phyloP scores from a whole-genome alignment of 768 basidiomycete species.

The Psilocybe sp. region DNA sequence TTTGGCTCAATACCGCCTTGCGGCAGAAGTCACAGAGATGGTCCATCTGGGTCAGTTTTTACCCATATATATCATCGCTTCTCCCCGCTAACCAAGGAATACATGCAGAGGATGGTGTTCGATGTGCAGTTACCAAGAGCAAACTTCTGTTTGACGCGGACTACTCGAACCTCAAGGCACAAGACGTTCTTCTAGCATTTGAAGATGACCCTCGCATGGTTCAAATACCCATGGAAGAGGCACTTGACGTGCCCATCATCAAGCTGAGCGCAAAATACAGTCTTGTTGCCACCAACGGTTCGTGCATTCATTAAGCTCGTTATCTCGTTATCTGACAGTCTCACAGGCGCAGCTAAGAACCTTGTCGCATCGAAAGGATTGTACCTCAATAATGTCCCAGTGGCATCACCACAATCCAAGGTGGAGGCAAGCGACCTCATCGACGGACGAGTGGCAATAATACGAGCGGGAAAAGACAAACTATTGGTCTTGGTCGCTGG shows the following conservation, averaged over 20 bases:
- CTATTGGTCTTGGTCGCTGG: slow-evolving; percentile 38
- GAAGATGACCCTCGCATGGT: slow-evolving; percentile 63
- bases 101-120: slow-evolving; percentile 33
- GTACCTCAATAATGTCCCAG: slow-evolving; percentile 63
- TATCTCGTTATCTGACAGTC: slow-evolving; percentile 2
- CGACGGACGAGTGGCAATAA: slow-evolving; percentile 57
- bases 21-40: slow-evolving; percentile 53
- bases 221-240: slow-evolving; percentile 44
- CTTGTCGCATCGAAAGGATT: slow-evolving; percentile 66
- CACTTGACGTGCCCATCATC: slow-evolving; percentile 50
- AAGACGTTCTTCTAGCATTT: slow-evolving; percentile 61
- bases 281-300: slow-evolving; percentile 64
- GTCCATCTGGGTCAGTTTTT: slow-evolving; percentile 36
- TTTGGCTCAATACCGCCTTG: slow-evolving; percentile 45
- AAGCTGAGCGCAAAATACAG: slow-evolving; percentile 61
- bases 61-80: not conserved
- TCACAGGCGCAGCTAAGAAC: slow-evolving; percentile 59
- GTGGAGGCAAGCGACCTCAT: slow-evolving; percentile 48
- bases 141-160: slow-evolving; percentile 42
- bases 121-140: slow-evolving; percentile 40
- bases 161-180: slow-evolving; percentile 45
- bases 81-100: slow-evolving; percentile 2
- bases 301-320: slow-evolving; percentile 19
- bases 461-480: slow-evolving; percentile 77
- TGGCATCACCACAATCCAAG: slow-evolving; percentile 46